A percentile compares a stretch with the other conserved stretches of the same genome.
These are phyloP conservation scores for Lenzites betulinus DNA, from an alignment of 768 basidiomycete species.

Conservation along the genomic window DNA sequence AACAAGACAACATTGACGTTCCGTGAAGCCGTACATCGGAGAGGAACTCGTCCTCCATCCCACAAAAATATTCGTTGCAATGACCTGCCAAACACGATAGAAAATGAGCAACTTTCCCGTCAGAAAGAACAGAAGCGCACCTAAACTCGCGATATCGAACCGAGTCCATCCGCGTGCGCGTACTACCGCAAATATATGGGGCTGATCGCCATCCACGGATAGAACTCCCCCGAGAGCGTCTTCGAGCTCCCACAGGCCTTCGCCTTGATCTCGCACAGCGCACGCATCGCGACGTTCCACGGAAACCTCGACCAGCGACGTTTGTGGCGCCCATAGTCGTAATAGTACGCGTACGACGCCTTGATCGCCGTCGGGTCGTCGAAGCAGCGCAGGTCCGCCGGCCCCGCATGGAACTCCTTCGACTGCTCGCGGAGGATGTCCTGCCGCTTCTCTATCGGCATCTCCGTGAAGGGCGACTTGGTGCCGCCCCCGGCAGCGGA, in stretches of 20 bases:
- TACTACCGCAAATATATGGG: slow-evolving; percentile 8
- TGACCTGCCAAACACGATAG: too few species aligned
- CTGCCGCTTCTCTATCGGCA: slow-evolving; percentile 48
- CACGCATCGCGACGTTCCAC: slow-evolving; percentile 56
- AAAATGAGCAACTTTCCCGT: too few species aligned
- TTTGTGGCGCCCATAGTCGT: slow-evolving; percentile 5
- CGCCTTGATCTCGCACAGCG: slow-evolving; percentile 55
- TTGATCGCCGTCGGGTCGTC: slow-evolving; percentile 40
- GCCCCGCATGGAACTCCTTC: slow-evolving; percentile 39
- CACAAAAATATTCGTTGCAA: not conserved
- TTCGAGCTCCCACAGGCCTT: slow-evolving; percentile 42
- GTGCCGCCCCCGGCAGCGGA: not conserved
- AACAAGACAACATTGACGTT: not conserved
- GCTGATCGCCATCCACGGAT: slow-evolving; percentile 35
- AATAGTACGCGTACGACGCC: slow-evolving; percentile 51
- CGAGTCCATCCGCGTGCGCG: not conserved
- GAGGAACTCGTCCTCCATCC: not conserved
- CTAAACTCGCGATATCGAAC: not conserved
- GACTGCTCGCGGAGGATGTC: slow-evolving; percentile 49
- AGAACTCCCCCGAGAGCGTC: slow-evolving; percentile 45
- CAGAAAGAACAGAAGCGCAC: not conserved
- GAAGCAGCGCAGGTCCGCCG: slow-evolving; percentile 32
- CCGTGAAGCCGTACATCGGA: not conserved
- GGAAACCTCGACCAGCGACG: slow-evolving; percentile 45
- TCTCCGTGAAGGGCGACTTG: slow-evolving; percentile 36